These are phyloP conservation scores for Debaryomyces fabryi DNA, from an alignment of 1,139 yeast species.

Conservation along the genomic window DNA sequence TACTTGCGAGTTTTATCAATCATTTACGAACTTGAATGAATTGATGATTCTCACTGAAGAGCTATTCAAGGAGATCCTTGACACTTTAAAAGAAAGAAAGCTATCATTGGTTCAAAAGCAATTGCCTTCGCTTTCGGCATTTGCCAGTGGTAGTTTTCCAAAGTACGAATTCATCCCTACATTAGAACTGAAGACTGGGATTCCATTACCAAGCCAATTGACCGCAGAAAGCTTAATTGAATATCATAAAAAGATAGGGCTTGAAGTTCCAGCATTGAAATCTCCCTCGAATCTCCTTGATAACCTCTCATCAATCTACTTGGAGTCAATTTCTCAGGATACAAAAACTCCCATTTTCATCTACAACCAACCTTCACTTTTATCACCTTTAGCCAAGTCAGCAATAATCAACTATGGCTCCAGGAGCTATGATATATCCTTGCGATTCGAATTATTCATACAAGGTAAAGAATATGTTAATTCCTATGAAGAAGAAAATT, in stretches of 20 bases:
- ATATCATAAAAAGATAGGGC: constrained; percentile 35
- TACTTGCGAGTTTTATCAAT: constrained; percentile 89
- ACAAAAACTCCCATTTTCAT: constrained; percentile 65
- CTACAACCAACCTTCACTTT: constrained; percentile 77
- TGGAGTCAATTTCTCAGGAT: constrained; percentile 62
- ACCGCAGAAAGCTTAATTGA: constrained; percentile 38
- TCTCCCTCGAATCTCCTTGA: constrained; percentile 68
- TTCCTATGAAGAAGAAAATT: constrained; percentile 96
- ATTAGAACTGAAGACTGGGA: constrained; percentile 49
- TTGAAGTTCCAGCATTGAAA: constrained; percentile 41
- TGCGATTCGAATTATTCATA: constrained; percentile 83
- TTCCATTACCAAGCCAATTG: constrained; percentile 41
- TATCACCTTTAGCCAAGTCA: constrained; percentile 90
- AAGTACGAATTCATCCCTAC: constrained; percentile 65
- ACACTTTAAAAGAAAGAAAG: constrained; percentile 18
- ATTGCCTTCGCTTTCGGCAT: constrained; percentile 20
- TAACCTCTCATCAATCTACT: constrained; percentile 56
- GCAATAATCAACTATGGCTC: constrained; percentile 25
- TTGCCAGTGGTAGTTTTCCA: constrained; percentile 24
- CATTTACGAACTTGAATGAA: constrained; percentile 70
- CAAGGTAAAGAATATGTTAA: constrained; percentile 82
- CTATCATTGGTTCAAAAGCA: constrained; percentile 15
- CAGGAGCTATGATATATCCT: constrained; percentile 50
- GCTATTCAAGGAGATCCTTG: constrained; percentile 46
- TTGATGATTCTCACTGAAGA: constrained; percentile 67